These are phyloP conservation scores for Lentinula lateritia DNA, from an alignment of 768 basidiomycete species.

Conservation along the genomic window DNA sequence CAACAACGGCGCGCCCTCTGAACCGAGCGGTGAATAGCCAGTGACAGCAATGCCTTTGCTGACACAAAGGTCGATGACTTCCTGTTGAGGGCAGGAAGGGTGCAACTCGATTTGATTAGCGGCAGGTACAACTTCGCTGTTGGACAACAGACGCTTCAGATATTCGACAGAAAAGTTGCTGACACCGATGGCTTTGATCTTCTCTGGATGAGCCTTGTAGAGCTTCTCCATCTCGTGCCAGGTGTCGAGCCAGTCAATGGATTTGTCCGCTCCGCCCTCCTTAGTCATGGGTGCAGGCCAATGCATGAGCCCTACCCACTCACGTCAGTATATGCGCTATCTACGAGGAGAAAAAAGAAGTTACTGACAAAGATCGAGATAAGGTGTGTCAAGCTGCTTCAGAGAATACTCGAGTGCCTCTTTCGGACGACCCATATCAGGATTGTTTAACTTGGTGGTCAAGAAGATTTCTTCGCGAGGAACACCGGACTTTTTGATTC, in stretches of 20 bases:
- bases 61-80: constrained; percentile 56
- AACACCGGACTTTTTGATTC: constrained; percentile 72
- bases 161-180: constrained; percentile 68
- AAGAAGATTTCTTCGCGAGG: constrained; percentile 72
- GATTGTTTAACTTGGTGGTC: constrained; percentile 68
- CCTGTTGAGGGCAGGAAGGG: constrained; percentile 66
- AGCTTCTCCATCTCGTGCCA: constrained; percentile 74
- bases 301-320: constrained; percentile 60
- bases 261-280: constrained; percentile 49
- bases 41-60: constrained; percentile 64
- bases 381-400: constrained; percentile 60
- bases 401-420: constrained; percentile 69
- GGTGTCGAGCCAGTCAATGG: constrained; percentile 63
- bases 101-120: constrained; percentile 80
- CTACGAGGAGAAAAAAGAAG: constrained; percentile 10
- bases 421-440: constrained; percentile 52
- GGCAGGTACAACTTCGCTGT: constrained; percentile 58
- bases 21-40: constrained; percentile 79
- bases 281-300: constrained; percentile 75
- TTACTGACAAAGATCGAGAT: constrained; percentile 70
- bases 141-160: constrained; percentile 55
- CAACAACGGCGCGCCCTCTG: constrained; percentile 62
- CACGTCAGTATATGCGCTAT: not conserved
- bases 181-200: constrained; percentile 75
- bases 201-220: constrained; percentile 58